Base-by-base conservation (phyloP, 129 eudicot species). In the Apium graveolens region DNA sequence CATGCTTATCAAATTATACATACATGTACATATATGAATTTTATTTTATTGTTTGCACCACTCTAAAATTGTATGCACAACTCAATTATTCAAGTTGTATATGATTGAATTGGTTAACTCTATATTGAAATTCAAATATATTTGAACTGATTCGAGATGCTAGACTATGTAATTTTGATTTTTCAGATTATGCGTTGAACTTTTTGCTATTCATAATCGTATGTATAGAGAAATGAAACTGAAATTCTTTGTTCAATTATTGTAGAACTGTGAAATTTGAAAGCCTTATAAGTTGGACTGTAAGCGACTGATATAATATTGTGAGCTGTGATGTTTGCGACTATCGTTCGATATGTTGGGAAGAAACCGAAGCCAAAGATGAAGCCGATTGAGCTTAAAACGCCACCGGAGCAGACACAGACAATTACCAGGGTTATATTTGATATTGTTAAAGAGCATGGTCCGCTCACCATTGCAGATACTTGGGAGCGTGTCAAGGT, bases 401-500 rank as follows among this genome's bases (percentile, higher is more conserved):
- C 88, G 41, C 96, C 96, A 60, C 98, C 97, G 0, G 98, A 94
- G 86, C 97, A 91, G 78, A 90, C 92, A 27, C 98, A 91, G 83
- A 94, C 96, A 11, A 91, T 93, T 75, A 88, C 98, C 1, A 83
- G 94, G 79, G 87, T 80, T 21, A 82, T 93, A 75, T 91, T 93
- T 45, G 92, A 89, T 75, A 79, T 93, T 39, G 75, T 94, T 51
- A 90, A 90, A 84, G 97, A 94, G 44, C 97, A 94, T 53, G 98
- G 98, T 31, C 98, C 97, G 76, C 94, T 94, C 65, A 85, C 91
- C 76, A 83, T 94, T 51, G 91, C 96, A 16, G 96, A 94, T 38
- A 88, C 97, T 53, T 94, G 98, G 98, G 93, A 91, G 35, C 92
- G 85, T 43, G 87, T 91, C 29, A 87, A 91, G 98, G 98, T 94